Evolutionary conservation across 2,329 filamentous ascomycete genomes (phyloP), one percentile per base, ranked within the genome.

Genomic region (Bipolaris bicolor): DNA sequence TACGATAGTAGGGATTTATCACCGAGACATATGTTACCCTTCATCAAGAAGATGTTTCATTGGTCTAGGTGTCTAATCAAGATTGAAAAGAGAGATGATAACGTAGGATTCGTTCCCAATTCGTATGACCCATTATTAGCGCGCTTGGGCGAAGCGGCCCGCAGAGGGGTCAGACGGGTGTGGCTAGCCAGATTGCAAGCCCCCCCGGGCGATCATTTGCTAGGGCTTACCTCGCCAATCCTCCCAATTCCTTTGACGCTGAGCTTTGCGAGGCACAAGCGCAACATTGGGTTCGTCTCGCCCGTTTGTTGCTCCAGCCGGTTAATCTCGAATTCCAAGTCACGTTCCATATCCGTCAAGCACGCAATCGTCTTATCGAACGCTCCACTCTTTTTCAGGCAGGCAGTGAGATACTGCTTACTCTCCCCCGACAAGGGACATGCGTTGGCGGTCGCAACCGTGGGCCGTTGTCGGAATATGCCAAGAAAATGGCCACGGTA

Each of bases 221-320:
- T 48, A 48, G 45, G 22, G 45, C 18, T 7, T n/a, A 13, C 45
- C 7, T 48, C 45, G 18, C 45, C 31, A 10, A 48, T 48, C 15
- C 20, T 48, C 18, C 11, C 18, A 11, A 48, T 48, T 36, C 45
- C 45, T 37, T 48, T 48, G 45, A 48, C 45, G 11, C 45, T 48
- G 45, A 48, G 45, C 31, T 48, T 48, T 48, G 31, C 45, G 11
- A 48, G 45, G 24, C 45, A 48, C 45, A 48, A 48, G 5, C 45
- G 45, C 22, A 48, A 20, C 45, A 48, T 48, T 1, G 45, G 45
- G 45, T 48, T 48, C 45, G 45, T 13, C 31, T 48, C 45, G 13
- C 45, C 45, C 7, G 31, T 36, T 18, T 48, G 45, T 13, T 48
- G 45, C 31, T 48, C 45, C 13, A 48, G 45, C 15, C 45, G 31